Evolutionary conservation across 257 asterid genomes (phyloP).

Genomic region (Parsonsia alboflavescens): DNA sequence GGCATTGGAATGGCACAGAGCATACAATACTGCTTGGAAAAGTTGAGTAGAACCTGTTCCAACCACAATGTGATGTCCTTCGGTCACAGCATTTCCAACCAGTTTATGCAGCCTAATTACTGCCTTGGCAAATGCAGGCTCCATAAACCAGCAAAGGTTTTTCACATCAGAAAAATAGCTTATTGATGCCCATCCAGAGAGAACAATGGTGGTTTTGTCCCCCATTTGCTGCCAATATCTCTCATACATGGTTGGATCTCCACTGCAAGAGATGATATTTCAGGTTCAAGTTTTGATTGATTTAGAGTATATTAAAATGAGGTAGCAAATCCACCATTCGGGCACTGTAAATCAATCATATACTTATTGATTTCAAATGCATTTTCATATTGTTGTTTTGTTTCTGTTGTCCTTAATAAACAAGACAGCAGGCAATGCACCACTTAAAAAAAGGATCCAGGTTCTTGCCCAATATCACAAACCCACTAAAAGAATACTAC

Average conservation of each 20-base stretch:
- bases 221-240: slow-evolving; percentile 70
- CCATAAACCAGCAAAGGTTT: slow-evolving; percentile 83
- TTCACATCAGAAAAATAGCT: slow-evolving; percentile 74
- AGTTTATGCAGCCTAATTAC: slow-evolving; percentile 60
- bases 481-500: slow-evolving; percentile 2
- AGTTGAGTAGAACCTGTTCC: slow-evolving; percentile 97
- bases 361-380: neutral
- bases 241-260: slow-evolving; percentile 96
- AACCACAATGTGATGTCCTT: slow-evolving; percentile 66
- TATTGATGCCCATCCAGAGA: slow-evolving; percentile 85
- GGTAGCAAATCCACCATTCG: neutral
- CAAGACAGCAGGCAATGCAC: slow-evolving; percentile 7
- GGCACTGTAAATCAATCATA: neutral
- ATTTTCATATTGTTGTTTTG: neutral
- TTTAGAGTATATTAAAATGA: slow-evolving; percentile 4
- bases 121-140: slow-evolving; percentile 59
- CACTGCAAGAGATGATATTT: slow-evolving; percentile 35
- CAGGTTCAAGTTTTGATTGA: too few species aligned
- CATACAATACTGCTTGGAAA: slow-evolving; percentile 77
- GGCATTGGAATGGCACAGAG: slow-evolving; percentile 54
- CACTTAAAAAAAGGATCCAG: neutral
- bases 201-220: slow-evolving; percentile 55
- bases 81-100: slow-evolving; percentile 78
- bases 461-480: neutral
- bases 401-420: neutral